Conservation (phyloP, 768 basidiomycete species). For the Rhizopogon sp. region DNA sequence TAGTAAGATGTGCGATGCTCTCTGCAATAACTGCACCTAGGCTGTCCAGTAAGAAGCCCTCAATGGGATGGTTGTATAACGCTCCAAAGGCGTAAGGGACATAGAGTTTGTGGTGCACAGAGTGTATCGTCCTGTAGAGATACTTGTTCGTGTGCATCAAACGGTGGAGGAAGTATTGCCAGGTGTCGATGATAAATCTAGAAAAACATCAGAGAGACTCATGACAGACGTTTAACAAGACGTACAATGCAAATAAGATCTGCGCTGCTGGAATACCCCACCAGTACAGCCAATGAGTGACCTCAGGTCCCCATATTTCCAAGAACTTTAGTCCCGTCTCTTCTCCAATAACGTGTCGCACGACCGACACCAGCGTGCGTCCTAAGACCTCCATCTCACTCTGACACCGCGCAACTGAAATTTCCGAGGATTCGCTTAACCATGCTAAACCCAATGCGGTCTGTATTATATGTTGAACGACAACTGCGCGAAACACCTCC, state of each 20-base stretch:
- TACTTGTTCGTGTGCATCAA: constrained; percentile 86
- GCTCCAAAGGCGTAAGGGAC: constrained; percentile 97
- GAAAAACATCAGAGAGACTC: neutral
- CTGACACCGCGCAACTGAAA: constrained; percentile 33
- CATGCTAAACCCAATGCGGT: constrained; percentile 68
- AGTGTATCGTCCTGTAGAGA: constrained; percentile 89
- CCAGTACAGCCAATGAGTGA: constrained; percentile 80
- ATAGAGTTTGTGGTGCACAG: constrained; percentile 92
- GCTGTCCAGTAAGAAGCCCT: constrained; percentile 88
- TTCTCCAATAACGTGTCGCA: constrained; percentile 37
- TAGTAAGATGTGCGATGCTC: constrained; percentile 55
- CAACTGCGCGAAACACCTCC: constrained; percentile 75
- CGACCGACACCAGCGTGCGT: constrained; percentile 33
- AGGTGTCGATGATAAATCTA: constrained; percentile 93
- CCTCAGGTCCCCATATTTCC: constrained; percentile 29
- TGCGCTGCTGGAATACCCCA: constrained; percentile 81
- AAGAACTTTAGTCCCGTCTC: constrained; percentile 32
- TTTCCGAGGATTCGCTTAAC: constrained; percentile 42
- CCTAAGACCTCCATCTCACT: constrained; percentile 38
- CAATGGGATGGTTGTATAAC: constrained; percentile 94
- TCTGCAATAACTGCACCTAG: constrained; percentile 80
- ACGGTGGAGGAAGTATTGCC: constrained; percentile 97
- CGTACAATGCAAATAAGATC: constrained; percentile 79
- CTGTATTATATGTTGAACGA: constrained; percentile 85
- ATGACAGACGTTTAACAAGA: constrained; percentile 14